Evolutionary conservation across 331 rosid genomes (phyloP), one percentile per base, ranked within the genome.

Genomic region (Ulmus americana): DNA sequence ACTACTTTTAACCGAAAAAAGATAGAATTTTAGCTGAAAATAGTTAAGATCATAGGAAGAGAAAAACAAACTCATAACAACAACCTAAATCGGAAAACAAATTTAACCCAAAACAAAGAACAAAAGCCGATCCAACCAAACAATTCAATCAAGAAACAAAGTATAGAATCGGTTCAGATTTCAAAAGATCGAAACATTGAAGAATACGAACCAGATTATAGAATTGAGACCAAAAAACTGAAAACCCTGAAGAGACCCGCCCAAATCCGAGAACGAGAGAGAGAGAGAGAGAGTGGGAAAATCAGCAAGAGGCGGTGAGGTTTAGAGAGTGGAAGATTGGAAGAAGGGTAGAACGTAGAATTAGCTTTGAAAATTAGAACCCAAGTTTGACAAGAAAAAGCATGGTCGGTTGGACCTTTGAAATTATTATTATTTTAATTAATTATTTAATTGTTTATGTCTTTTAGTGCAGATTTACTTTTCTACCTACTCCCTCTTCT

Each of bases 351-450:
- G 67, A 46, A 13, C 1, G 10, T 15, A n/a, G 67, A 46, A 13
- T 1, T 6, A 35, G 43, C 22, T 11, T 63, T 63, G 67, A 63
- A 63, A 12, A 63, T 38, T 1, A 63, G 55, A 46, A 63, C 22
- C 67, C 15, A 63, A 46, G 68, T 63, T 45, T 46, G 68, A 63
- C 65, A 28, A 35, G 46, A 55, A 45, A 45, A 12, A 35, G 3
- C 40, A 43, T 8, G 13, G n/a, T 12, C 2, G 28, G 58, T n/a
- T 53, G 58, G 58, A 41, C 40, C n/a, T 60, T 15, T 14, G 7
- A 3, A 22, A 63, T 63, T 45, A 45, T 62, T 13, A n/a, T 5
- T 13, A 13, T n/a, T 59, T 14, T 62, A 45, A 42, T 63, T 45
- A 45, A 45, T 63, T 45, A 20, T 5, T 63, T 63, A 9, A 5